phyloP scores from a whole-genome alignment of 1,284 basidiomycete genomes.

The Puccinia novopanici region DNA sequence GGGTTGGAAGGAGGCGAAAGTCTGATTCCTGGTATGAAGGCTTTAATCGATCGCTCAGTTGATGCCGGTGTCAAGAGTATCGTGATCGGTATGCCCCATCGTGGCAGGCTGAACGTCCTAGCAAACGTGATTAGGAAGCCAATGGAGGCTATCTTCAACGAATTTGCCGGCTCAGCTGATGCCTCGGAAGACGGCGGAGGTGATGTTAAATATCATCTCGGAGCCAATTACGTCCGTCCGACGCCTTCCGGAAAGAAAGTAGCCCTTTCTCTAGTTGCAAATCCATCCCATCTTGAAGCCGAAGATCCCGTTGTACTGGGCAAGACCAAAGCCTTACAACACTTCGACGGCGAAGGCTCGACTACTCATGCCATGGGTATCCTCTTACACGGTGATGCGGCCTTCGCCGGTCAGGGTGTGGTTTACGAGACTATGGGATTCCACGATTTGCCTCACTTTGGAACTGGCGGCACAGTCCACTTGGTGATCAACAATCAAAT shows the following conservation, averaged over 20 bases:
- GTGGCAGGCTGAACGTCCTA: slow-evolving; percentile 94
- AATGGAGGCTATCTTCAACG: slow-evolving; percentile 95
- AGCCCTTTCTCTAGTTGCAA: slow-evolving; percentile 93
- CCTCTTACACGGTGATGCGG: slow-evolving; percentile 95
- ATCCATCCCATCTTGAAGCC: slow-evolving; percentile 96
- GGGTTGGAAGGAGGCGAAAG: slow-evolving; percentile 98
- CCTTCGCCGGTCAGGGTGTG: slow-evolving; percentile 96
- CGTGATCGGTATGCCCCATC: slow-evolving; percentile 99
- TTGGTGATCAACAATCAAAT: slow-evolving; percentile 99
- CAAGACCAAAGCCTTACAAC: slow-evolving; percentile 94
- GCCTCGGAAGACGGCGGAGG: slow-evolving; percentile 80
- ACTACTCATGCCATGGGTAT: slow-evolving; percentile 87
- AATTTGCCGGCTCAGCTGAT: slow-evolving; percentile 78
- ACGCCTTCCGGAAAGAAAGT: slow-evolving; percentile 98
- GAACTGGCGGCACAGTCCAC: slow-evolving; percentile 96
- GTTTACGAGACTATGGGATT: slow-evolving; percentile 99
- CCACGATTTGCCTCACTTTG: slow-evolving; percentile 90
- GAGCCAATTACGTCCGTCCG: slow-evolving; percentile 97
- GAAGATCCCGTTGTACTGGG: slow-evolving; percentile 97
- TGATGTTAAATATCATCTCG: slow-evolving; percentile 98
- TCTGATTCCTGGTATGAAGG: slow-evolving; percentile 98
- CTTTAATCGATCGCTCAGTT: slow-evolving; percentile 95
- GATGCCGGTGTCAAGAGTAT: slow-evolving; percentile 93
- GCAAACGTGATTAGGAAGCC: slow-evolving; percentile 99
- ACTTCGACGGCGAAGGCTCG: slow-evolving; percentile 78